Base-by-base conservation (phyloP, 768 basidiomycete species). In the Kwoniella dejecticola region DNA sequence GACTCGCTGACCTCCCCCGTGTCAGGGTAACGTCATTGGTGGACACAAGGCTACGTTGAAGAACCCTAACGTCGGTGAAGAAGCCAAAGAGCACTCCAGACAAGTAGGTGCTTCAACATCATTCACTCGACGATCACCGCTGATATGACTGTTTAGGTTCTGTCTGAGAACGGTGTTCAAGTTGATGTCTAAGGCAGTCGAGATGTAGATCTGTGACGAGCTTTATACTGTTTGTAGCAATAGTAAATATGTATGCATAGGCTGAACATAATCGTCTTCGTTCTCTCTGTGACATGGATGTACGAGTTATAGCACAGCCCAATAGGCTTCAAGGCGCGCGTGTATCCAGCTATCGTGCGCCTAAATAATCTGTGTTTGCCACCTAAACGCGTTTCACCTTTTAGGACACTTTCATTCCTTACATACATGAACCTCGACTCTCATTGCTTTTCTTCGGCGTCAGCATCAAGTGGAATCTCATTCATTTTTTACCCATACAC, bases 21-120 rank as follows among this genome's bases (percentile, higher is more conserved):
- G 4, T 11, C 26, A 66, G 64, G 54, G 55, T 45, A 71, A 68
- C 65, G 84, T 87, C 47, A 60, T 77, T 42, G 74, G 75, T 19
- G 75, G 75, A 4, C 70, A 77, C 71, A 74, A 75, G 59, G 75
- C 77, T 33, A 72, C 75, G 12, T 60, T 78, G 33, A 63, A 69
- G 31, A 77, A 78, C 63, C 77, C 77, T 30, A 61, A 66, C 41
- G 67, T 70, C 27, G 63, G 68, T 21, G 72, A 77, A 47, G 71
- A 75, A 56, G 74, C 77, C 56, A 78, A 78, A 57, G 68, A 68
- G 52, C 70, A 72, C 64, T 68, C 74, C 36, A 54, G 60, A 42
- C 52, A 64, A 45, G 62, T 62, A 26, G 47, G 60, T 30, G 21
- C 4, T 1, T 21, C 33, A 15, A 36, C 15, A 36, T 7, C 15